Conservation (phyloP, 352 stramenopile species). For the Phytophthora agathidicida region DNA sequence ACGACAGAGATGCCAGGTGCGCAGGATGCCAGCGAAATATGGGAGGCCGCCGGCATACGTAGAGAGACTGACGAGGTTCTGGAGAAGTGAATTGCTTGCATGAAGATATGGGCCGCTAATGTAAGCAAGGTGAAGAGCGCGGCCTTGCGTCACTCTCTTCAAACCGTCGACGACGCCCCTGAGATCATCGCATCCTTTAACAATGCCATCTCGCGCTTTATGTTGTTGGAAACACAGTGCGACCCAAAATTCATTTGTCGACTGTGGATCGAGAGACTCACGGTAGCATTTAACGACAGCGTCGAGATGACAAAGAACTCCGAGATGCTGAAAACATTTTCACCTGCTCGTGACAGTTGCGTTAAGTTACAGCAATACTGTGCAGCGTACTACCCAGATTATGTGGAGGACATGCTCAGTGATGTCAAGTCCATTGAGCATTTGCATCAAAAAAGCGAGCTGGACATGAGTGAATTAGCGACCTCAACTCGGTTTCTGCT, state of each 20-base stretch:
- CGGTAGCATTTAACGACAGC: background rate
- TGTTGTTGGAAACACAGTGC: too few species aligned
- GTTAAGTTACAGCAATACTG: constrained; percentile 8
- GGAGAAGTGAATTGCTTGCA: background rate
- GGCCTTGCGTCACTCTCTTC: too few species aligned
- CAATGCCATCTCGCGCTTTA: too few species aligned
- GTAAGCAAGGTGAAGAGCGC: too few species aligned
- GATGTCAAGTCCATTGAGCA: constrained; percentile 6
- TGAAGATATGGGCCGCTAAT: too few species aligned
- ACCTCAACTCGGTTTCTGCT: background rate
- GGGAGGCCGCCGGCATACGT: too few species aligned
- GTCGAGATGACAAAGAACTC: background rate
- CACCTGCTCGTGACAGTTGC: background rate
- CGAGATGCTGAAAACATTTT: background rate
- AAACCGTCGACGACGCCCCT: too few species aligned
- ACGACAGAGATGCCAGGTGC: background rate
- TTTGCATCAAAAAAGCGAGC: background rate
- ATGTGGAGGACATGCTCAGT: constrained; percentile 11
- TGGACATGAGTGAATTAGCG: background rate
- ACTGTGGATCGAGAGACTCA: constrained; percentile 17
- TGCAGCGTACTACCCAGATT: constrained; percentile 1
- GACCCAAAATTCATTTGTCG: background rate
- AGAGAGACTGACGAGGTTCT: too few species aligned
- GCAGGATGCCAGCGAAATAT: too few species aligned
- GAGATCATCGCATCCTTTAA: too few species aligned